Base-by-base conservation (phyloP, 1,284 basidiomycete genomes). In the Microbotryum scabiosae region DNA sequence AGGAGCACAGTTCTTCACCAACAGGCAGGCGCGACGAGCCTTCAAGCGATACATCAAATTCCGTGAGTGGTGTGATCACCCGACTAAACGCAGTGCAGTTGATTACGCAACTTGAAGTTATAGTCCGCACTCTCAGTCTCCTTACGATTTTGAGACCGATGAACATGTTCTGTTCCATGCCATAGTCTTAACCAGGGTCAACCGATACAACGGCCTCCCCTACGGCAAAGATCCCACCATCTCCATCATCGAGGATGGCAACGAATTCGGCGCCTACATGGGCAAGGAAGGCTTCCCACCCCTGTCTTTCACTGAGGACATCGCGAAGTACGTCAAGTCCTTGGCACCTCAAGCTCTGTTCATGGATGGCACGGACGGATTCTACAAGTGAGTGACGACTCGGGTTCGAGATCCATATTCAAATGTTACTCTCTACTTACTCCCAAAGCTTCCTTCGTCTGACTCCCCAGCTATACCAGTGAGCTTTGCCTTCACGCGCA, bases 181-280 rank as follows among this genome's bases (percentile, higher is more conserved):
- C 30, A 41, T 16, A 41, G 32, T 52, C 14, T 28, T 52, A 25
- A 52, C 51, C 14, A 23, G 51, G 51, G 51, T 52, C 51, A 63
- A 63, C 47, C 49, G 51, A 49, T 63, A 54, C 61, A 63, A 50
- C 21, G 61, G 58, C 30, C 53, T 63, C 41, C 44, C 51, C 43
- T 56, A 50, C 21, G 52, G 51, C 32, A 52, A 63, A 43, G 61
- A 63, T 41, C 61, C 61, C 14, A 58, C 61, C 30, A 62, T 62
- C 45, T 30, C 57, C 32, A 54, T 54, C 4, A 57, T 50, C 51
- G 61, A 63, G 56, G 59, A 56, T 52, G 51, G 51, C 51, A 52
- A 52, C 20, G 51, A 52, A 20, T 32, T 52, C 12, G 51, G 61
- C 5, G 61, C 50, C 14, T 63, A 54, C 25, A 49, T 59, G 44